Evolutionary conservation across 225 moss, liverwort and hornwort species (phyloP).

Genomic region (Thuidium tamariscinum): DNA sequence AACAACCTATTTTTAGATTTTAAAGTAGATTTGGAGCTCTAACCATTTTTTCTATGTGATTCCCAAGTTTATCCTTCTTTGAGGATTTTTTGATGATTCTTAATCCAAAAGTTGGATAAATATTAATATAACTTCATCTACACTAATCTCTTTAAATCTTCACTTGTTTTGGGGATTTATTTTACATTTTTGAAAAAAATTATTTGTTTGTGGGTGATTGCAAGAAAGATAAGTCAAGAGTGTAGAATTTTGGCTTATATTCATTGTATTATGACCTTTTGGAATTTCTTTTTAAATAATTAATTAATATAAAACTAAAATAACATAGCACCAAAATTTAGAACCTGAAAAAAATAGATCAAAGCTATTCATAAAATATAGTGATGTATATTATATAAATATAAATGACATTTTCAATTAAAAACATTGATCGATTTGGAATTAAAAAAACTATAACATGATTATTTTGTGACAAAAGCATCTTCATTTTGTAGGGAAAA

Average conservation of each 20-base stretch:
- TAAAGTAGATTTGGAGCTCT: neutral
- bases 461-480: no score
- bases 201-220: accelerated
- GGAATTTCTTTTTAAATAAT: no score
- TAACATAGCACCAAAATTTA: no score
- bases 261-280: neutral
- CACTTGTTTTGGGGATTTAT: neutral
- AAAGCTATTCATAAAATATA: no score
- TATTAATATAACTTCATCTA: accelerated
- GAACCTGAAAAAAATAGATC: no score
- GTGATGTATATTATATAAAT: no score
- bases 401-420: no score
- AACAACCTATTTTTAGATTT: neutral
- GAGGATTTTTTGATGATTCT: accelerated
- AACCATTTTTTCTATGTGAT: accelerated
- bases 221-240: neutral
- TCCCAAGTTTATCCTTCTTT: neutral
- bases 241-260: neutral
- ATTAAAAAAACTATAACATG: no score
- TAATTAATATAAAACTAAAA: no score
- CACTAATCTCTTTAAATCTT: neutral
- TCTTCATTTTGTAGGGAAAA: no score
- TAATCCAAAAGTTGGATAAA: accelerated
- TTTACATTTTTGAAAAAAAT: accelerated
- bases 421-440: no score